Evolutionary conservation across 768 basidiomycete species (phyloP).

Genomic region (Hericium coralloides): DNA sequence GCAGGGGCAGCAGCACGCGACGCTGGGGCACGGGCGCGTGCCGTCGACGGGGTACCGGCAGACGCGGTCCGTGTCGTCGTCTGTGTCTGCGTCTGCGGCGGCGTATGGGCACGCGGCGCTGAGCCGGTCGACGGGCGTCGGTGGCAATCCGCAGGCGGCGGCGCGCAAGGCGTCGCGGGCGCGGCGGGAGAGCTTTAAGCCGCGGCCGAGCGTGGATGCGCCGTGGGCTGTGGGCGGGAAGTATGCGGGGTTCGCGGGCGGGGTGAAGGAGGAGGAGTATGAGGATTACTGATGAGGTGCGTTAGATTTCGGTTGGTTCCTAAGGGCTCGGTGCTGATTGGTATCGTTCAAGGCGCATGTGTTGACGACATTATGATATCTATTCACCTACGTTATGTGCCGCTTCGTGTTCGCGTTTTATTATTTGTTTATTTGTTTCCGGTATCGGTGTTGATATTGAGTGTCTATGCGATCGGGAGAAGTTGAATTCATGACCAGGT

Average conservation of each 20-base stretch:
- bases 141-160: slow-evolving; percentile 16
- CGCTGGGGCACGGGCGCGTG: slow-evolving; percentile 42
- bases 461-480: no score
- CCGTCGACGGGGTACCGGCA: slow-evolving; percentile 21
- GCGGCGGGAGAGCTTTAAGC: slow-evolving; percentile 74
- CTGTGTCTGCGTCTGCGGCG: slow-evolving; percentile 12
- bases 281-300: slow-evolving; percentile 11
- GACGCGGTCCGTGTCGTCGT: not conserved
- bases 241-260: slow-evolving; percentile 21
- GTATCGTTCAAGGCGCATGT: no score
- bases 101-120: slow-evolving; percentile 13
- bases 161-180: slow-evolving; percentile 44
- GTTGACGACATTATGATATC: not conserved
- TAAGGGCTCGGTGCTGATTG: no score
- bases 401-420: no score
- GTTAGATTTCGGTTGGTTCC: no score
- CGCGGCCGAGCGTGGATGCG: slow-evolving; percentile 64
- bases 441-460: no score
- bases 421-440: no score
- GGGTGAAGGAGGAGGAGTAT: slow-evolving; percentile 24
- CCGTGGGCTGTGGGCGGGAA: slow-evolving; percentile 10
- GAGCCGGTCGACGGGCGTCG: slow-evolving; percentile 5
- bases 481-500: no score
- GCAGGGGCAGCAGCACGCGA: slow-evolving; percentile 42
- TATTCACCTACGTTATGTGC: no score